These are phyloP conservation scores for Anthracocystis panici-leucophaei DNA, from an alignment of 1,284 basidiomycete species.

Conservation along the genomic window DNA sequence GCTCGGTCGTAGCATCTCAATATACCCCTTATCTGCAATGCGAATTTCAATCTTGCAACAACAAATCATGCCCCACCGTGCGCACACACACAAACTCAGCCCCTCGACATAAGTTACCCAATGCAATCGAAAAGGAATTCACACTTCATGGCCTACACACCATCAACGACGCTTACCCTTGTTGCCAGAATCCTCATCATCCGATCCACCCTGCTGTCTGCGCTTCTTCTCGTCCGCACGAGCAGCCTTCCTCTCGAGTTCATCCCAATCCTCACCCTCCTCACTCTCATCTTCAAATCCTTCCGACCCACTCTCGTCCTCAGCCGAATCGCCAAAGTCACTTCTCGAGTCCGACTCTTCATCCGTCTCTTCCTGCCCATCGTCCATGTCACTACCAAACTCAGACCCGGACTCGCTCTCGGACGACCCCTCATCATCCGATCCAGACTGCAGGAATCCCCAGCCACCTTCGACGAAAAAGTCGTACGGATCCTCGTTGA, in stretches of 20 bases:
- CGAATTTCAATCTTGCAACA: background rate
- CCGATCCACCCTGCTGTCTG: slow-evolving; percentile 53
- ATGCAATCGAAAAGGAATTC: background rate
- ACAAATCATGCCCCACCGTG: background rate
- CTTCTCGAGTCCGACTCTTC: slow-evolving; percentile 62
- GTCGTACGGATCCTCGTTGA: slow-evolving; percentile 78
- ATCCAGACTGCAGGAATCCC: slow-evolving; percentile 78
- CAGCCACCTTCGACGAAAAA: slow-evolving; percentile 98
- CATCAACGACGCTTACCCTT: slow-evolving; percentile 48
- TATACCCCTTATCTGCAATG: background rate
- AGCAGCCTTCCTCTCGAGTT: slow-evolving; percentile 81
- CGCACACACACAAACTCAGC: background rate
- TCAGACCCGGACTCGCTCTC: slow-evolving; percentile 64
- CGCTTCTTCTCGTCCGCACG: slow-evolving; percentile 64
- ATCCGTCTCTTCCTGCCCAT: slow-evolving; percentile 65
- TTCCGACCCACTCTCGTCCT: slow-evolving; percentile 73
- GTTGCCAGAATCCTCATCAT: slow-evolving; percentile 48
- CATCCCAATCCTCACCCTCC: slow-evolving; percentile 89
- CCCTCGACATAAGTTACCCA: too few relatives aligned
- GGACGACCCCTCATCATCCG: slow-evolving; percentile 38
- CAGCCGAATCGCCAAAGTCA: slow-evolving; percentile 67
- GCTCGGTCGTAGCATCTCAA: background rate
- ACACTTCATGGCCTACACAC: background rate
- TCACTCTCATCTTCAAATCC: slow-evolving; percentile 76
- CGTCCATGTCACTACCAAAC: slow-evolving; percentile 68